These are phyloP conservation scores for Leptosphaerulina australis DNA, from an alignment of 2,329 filamentous ascomycete genomes.

Conservation along the genomic window DNA sequence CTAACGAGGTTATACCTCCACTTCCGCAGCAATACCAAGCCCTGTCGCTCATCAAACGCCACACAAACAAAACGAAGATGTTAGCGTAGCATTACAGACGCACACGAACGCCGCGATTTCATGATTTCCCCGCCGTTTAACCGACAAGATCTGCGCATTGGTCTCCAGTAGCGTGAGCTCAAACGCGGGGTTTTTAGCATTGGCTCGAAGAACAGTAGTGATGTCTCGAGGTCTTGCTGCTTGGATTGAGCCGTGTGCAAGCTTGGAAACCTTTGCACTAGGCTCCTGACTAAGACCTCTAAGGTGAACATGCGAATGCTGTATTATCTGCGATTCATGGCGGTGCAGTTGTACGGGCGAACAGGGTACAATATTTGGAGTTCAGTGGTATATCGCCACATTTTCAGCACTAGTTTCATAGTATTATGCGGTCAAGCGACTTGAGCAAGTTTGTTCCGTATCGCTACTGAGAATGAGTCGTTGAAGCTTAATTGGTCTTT, in stretches of 20 bases:
- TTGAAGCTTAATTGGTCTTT: constrained; percentile 1
- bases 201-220: background rate
- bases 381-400: background rate
- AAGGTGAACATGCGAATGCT: background rate
- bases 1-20: background rate
- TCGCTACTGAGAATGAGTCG: constrained; percentile 8
- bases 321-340: background rate
- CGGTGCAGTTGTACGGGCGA: constrained; percentile 1
- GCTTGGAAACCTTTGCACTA: background rate
- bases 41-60: background rate
- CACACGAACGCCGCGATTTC: background rate
- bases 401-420: constrained; percentile 4
- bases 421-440: constrained; percentile 14
- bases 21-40: background rate
- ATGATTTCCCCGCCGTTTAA: constrained; percentile 9
- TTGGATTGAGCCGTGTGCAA: background rate
- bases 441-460: constrained; percentile 10
- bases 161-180: background rate
- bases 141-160: constrained; percentile 8
- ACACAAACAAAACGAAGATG: background rate
- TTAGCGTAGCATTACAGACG: background rate
- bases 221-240: background rate
- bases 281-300: background rate
- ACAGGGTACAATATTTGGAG: background rate
- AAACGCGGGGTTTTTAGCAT: constrained; percentile 14